Evolutionary conservation across 768 basidiomycete genomes (phyloP), one percentile per base, ranked within the genome.

Genomic region (Kwoniella shandongensis): DNA sequence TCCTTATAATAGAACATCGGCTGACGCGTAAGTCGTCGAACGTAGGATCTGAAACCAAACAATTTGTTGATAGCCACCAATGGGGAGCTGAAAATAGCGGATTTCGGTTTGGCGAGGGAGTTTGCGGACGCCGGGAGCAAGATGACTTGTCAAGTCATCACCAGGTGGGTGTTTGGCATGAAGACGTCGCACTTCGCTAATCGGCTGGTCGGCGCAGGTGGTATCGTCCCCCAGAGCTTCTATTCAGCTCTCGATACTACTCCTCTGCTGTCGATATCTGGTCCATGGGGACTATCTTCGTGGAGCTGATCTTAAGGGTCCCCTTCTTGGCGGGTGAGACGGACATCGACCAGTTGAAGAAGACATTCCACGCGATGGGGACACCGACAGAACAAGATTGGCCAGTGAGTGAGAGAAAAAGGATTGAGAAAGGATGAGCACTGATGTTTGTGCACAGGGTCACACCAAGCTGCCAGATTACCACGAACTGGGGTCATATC

Each of bases 131-230:
- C 93, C 23, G 88, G 87, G 3, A 87, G 87, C 71, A 91, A 91
- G 77, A 98, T 99, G 96, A 97, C 96, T 0, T 89, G 87, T 68
- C 92, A 97, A 72, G 94, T 99, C 60, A 97, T 99, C 78, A 99
- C 96, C 17, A 82, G 91, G 91, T 93, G 48, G 51, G 84, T 76
- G n/a, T n/a, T n/a, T n/a, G n/a, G n/a, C n/a, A n/a, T n/a, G n/a
- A n/a, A n/a, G n/a, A n/a, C n/a, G n/a, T n/a, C n/a, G n/a, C n/a
- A 44, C 23, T 29, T 22, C 22, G 15, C 23, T n/a, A 22, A 5
- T 36, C 26, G 25, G 20, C 35, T 26, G 27, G 23, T 13, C 7
- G 32, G 32, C 17, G 3, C 54, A 94, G 94, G 64, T 99, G 96
- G 96, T 99, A 99, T 72, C 88, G 96, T 2, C 91, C 94, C 3